phyloP scores from a whole-genome alignment of 2,329 filamentous ascomycete genomes.

The Verticillium zaregamsianum region DNA sequence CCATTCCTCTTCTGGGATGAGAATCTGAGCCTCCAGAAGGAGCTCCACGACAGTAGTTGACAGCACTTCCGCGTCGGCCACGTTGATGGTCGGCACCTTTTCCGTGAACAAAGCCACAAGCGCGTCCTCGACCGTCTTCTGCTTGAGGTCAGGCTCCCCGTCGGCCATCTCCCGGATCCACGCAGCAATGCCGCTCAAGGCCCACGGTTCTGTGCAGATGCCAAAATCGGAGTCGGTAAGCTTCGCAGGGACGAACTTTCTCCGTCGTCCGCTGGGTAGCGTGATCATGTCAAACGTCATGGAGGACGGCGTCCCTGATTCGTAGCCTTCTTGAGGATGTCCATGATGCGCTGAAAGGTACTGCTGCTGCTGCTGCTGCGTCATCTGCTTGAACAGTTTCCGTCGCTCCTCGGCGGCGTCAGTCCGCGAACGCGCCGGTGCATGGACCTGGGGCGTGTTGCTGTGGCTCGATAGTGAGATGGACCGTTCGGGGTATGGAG shows the following conservation, averaged over 20 bases:
- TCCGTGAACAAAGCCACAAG: conserved; percentile 85
- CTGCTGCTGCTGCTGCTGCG: conserved; percentile 49
- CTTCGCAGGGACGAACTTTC: conserved; percentile 82
- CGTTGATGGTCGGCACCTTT: conserved; percentile 98
- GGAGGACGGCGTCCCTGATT: conserved; percentile 46
- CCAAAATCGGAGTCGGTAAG: conserved; percentile 76
- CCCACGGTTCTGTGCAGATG: conserved; percentile 87
- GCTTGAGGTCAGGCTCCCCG: conserved; percentile 82
- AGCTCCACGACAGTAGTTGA: conserved; percentile 71
- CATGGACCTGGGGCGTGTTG: conserved; percentile 71
- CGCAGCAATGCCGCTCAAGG: conserved; percentile 76
- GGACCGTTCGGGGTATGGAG: conserved; percentile 55
- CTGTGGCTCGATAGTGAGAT: conserved; percentile 81
- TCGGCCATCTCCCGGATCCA: conserved; percentile 91
- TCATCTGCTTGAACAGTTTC: conserved; percentile 44
- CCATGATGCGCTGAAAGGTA: conserved; percentile 45
- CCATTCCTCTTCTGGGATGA: conserved; percentile 94
- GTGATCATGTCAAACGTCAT: conserved; percentile 79
- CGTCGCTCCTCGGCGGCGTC: conserved; percentile 75
- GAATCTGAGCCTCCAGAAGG: conserved; percentile 74
- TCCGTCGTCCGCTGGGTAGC: conserved; percentile 72
- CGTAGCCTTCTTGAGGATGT: conserved; percentile 52
- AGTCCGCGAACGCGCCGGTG: conserved; percentile 89
- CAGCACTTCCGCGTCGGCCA: conserved; percentile 88
- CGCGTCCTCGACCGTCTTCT: conserved; percentile 80